These are phyloP conservation scores for Protomyces arabidopsidicola DNA, from an alignment of 1,139 yeast genomes.

Conservation along the genomic window DNA sequence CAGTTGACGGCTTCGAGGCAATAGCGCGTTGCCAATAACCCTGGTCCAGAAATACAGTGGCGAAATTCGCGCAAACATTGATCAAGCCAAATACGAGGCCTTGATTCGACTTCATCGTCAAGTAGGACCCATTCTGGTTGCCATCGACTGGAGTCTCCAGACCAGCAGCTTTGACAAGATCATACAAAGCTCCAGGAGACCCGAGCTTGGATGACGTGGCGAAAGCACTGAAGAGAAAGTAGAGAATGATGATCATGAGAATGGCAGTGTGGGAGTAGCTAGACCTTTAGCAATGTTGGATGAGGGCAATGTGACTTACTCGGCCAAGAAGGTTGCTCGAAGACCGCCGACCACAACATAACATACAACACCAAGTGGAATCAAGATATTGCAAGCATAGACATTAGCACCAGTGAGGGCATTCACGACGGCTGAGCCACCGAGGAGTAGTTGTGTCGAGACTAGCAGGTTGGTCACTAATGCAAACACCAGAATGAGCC, in stretches of 20 bases:
- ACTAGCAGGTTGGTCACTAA: constrained; percentile 44
- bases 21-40: constrained; percentile 42
- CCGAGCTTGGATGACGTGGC: constrained; percentile 46
- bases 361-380: constrained; percentile 45
- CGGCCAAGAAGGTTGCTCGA: constrained; percentile 48
- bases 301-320: constrained; percentile 29
- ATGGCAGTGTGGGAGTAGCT: constrained; percentile 46
- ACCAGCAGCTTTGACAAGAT: constrained; percentile 42
- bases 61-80: constrained; percentile 33
- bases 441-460: constrained; percentile 43
- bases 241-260: constrained; percentile 43
- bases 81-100: constrained; percentile 44
- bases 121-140: constrained; percentile 47
- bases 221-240: constrained; percentile 41
- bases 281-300: not conserved
- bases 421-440: constrained; percentile 40
- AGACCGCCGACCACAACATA: constrained; percentile 48
- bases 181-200: constrained; percentile 48
- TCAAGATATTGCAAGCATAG: constrained; percentile 43
- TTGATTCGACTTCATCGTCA: constrained; percentile 47
- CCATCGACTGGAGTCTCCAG: constrained; percentile 43
- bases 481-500: constrained; percentile 43
- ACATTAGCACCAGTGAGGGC: constrained; percentile 44
- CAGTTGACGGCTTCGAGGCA: constrained; percentile 43
- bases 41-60: constrained; percentile 14